A percentile compares a stretch with the other conserved stretches of the same genome.
Evolutionary conservation across 2,329 filamentous ascomycete genomes (phyloP).

Genomic region (Aspergillus ochraceus): DNA sequence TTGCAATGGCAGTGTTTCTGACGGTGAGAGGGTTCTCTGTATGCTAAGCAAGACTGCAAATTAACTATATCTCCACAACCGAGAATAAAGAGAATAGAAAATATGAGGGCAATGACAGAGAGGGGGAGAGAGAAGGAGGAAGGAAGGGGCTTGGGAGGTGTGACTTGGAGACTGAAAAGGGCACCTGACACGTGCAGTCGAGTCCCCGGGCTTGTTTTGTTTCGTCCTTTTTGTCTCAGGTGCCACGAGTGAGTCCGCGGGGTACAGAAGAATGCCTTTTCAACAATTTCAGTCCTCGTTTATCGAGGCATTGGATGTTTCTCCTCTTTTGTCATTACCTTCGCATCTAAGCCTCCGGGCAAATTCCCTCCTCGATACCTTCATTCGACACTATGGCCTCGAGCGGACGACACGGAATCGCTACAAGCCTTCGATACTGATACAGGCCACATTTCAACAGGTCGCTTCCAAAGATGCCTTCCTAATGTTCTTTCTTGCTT

Average conservation of each 20-base stretch:
- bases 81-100: too few relatives aligned
- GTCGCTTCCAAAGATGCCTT: constrained; percentile 20
- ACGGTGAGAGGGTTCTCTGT: too few relatives aligned
- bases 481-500: constrained; percentile 18
- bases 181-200: neutral
- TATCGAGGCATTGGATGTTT: constrained; percentile 12
- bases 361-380: constrained; percentile 3
- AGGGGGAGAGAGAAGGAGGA: neutral
- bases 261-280: neutral
- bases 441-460: constrained; percentile 14
- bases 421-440: constrained; percentile 17
- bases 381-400: constrained; percentile 12
- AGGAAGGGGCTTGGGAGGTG: neutral
- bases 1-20: too few relatives aligned
- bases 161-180: neutral
- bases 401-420: constrained; percentile 8
- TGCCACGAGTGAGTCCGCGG: neutral
- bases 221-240: neutral
- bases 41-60: too few relatives aligned
- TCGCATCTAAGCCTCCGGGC: constrained; percentile 10
- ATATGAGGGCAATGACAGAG: too few relatives aligned
- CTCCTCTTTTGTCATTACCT: constrained; percentile 5
- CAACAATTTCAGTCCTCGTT: constrained; percentile 12
- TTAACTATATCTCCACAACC: too few relatives aligned
- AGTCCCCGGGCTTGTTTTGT: neutral